phyloP scores from a whole-genome alignment of 2,329 filamentous ascomycete species.

The Aspergillus alliaceus region DNA sequence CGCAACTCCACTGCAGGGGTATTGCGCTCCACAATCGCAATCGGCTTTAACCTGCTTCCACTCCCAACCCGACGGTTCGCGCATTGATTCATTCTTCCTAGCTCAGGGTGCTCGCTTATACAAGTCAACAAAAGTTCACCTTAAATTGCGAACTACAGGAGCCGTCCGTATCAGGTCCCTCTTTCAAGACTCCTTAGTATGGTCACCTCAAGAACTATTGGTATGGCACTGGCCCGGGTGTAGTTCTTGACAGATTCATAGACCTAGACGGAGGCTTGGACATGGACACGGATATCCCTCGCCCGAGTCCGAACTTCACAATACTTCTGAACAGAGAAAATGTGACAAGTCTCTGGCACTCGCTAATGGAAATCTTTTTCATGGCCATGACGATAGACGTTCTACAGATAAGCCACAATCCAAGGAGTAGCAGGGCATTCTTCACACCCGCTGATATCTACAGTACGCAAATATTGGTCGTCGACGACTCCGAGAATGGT shows the following conservation, averaged over 20 bases:
- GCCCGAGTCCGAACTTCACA: slow-evolving; percentile 13
- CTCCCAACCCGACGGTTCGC: slow-evolving; percentile 11
- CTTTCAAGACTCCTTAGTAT: slow-evolving; percentile 8
- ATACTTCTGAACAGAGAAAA: slow-evolving; percentile 40
- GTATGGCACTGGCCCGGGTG: slow-evolving; percentile 32
- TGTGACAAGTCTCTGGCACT: slow-evolving; percentile 35
- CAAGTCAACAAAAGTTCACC: slow-evolving; percentile 12
- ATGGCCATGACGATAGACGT: slow-evolving; percentile 35
- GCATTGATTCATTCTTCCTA: slow-evolving; percentile 28
- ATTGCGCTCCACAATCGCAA: slow-evolving; percentile 20
- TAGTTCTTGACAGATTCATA: slow-evolving; percentile 22
- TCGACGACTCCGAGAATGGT: slow-evolving; percentile 36
- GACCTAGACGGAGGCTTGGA: neutral
- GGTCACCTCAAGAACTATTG: slow-evolving; percentile 25
- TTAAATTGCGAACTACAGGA: slow-evolving; percentile 20
- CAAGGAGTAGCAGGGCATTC: slow-evolving; percentile 13
- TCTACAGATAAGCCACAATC: slow-evolving; percentile 27
- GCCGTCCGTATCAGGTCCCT: neutral
- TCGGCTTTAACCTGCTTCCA: slow-evolving; percentile 31
- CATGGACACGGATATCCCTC: neutral
- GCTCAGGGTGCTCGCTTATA: slow-evolving; percentile 18
- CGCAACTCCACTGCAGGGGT: slow-evolving; percentile 22
- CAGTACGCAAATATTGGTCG: slow-evolving; percentile 35
- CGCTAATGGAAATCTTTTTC: slow-evolving; percentile 37
- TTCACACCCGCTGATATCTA: slow-evolving; percentile 15